Percentiles rank a stretch among this genome's conserved stretches.
Evolutionary conservation across 176 grass and related monocot genomes (phyloP).

Genomic region (Saccharum officinarum): DNA sequence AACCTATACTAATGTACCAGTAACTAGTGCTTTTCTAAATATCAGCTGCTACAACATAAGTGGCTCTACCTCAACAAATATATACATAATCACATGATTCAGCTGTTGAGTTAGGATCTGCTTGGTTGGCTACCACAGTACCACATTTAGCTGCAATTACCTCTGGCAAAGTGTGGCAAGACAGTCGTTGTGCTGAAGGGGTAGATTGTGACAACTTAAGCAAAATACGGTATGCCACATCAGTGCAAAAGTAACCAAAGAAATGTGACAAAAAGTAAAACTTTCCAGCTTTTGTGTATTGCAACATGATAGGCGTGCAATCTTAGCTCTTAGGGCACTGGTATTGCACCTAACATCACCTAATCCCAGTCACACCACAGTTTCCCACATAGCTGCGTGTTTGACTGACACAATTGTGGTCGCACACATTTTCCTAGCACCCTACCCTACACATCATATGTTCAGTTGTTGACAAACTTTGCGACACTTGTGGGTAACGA

Average conservation of each 20-base stretch:
- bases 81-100: background rate
- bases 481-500: background rate
- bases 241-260: background rate
- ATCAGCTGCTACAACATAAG: background rate
- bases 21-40: background rate
- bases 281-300: background rate
- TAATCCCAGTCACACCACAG: background rate
- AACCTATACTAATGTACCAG: background rate
- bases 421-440: background rate
- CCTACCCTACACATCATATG: background rate
- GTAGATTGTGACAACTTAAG: background rate
- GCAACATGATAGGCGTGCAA: background rate
- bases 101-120: background rate
- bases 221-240: background rate
- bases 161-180: background rate
- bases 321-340: background rate
- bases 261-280: background rate
- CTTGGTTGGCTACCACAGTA: background rate
- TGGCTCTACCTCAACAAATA: background rate
- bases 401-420: background rate
- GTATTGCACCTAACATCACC: background rate
- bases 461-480: background rate
- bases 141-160: background rate
- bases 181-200: background rate
- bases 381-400: background rate